phyloP scores from a whole-genome alignment of 257 asterid genomes.

The Echites panduratus region DNA sequence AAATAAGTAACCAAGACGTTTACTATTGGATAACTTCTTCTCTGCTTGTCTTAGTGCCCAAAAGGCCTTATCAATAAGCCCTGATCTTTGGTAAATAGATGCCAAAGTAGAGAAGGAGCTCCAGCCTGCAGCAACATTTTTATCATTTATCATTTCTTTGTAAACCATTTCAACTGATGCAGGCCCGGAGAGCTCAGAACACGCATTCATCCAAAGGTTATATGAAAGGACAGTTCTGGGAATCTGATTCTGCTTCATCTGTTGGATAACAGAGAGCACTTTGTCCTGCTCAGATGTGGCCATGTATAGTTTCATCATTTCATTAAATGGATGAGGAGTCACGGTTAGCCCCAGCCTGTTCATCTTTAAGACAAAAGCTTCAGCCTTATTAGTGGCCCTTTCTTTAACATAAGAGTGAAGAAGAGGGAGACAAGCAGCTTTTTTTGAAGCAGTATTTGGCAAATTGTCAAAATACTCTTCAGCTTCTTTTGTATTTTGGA shows the following conservation, averaged over 20 bases:
- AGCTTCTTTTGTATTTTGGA: slow-evolving; percentile 19
- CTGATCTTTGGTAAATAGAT: slow-evolving; percentile 24
- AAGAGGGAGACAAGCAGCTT: slow-evolving; percentile 33
- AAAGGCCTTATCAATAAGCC: slow-evolving; percentile 20
- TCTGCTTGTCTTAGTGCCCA: slow-evolving; percentile 32
- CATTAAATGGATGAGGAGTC: slow-evolving; percentile 32
- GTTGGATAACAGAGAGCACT: slow-evolving; percentile 28
- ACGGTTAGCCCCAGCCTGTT: slow-evolving; percentile 24
- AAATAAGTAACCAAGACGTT: slow-evolving; percentile 32
- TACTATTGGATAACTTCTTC: slow-evolving; percentile 24
- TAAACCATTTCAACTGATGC: slow-evolving; percentile 30
- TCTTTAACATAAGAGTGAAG: slow-evolving; percentile 30
- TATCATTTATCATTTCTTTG: slow-evolving; percentile 30
- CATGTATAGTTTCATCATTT: slow-evolving; percentile 43
- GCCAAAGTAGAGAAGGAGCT: slow-evolving; percentile 34
- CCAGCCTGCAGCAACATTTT: slow-evolving; percentile 31
- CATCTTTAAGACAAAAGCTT: slow-evolving; percentile 33
- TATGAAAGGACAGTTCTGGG: slow-evolving; percentile 35
- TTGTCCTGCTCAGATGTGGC: slow-evolving; percentile 30
- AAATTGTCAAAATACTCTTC: slow-evolving; percentile 31
- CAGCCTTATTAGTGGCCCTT: slow-evolving; percentile 30
- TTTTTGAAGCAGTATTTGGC: slow-evolving; percentile 22
- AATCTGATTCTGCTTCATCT: slow-evolving; percentile 33
- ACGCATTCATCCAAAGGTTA: slow-evolving; percentile 40
- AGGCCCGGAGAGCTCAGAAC: slow-evolving; percentile 28